A percentile compares a stretch with the other conserved stretches of the same genome.
Evolutionary conservation across 768 basidiomycete species (phyloP).

Genomic region (Suillus discolor): DNA sequence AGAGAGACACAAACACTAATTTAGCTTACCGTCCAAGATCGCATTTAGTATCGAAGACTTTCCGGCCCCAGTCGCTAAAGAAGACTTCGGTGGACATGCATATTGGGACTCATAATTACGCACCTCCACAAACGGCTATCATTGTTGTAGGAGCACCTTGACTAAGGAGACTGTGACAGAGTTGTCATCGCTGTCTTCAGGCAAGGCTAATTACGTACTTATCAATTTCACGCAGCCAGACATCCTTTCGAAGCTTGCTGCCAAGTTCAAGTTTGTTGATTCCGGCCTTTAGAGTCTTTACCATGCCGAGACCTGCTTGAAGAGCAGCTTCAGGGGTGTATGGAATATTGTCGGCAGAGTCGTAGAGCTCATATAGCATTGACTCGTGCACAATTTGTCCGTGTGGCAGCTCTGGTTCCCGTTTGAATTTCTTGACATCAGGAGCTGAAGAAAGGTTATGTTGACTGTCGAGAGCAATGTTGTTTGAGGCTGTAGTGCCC

Average conservation of each 20-base stretch:
- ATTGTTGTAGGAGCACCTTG: conserved; percentile 58
- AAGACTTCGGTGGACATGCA: background rate
- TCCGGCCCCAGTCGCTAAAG: conserved; percentile 59
- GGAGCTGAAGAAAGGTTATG: background rate
- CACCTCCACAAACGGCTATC: conserved; percentile 68
- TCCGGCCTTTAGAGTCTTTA: conserved; percentile 45
- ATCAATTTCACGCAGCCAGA: conserved; percentile 57
- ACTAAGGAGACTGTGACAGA: conserved; percentile 42
- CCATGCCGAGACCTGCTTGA: conserved; percentile 54
- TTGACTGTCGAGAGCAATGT: background rate
- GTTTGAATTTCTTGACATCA: background rate
- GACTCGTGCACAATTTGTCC: conserved; percentile 9
- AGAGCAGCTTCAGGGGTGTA: conserved; percentile 54
- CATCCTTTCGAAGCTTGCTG: conserved; percentile 57
- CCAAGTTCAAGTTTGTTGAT: conserved; percentile 51
- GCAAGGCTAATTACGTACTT: conserved; percentile 33
- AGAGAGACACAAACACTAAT: conserved; percentile 5
- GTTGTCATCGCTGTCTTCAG: background rate
- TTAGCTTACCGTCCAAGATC: conserved; percentile 52
- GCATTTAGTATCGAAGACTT: conserved; percentile 67
- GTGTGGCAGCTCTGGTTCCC: background rate
- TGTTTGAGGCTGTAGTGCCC: background rate
- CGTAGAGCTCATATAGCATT: conserved; percentile 38
- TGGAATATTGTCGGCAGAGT: conserved; percentile 43
- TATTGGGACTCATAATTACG: background rate